phyloP scores from a whole-genome alignment of 305 asterid genomes.

The Fraxinus floribunda region DNA sequence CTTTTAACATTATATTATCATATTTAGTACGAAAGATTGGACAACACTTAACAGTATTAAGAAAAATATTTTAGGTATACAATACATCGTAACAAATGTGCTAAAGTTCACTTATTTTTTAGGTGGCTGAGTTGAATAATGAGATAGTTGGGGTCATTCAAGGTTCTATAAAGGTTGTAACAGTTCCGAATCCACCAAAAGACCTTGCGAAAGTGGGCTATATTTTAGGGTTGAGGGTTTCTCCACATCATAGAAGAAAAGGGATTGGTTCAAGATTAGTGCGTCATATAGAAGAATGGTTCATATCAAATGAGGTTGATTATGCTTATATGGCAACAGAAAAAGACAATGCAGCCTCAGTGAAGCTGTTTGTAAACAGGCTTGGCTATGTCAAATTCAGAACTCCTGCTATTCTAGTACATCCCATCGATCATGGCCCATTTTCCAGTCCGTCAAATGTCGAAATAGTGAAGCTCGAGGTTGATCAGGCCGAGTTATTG shows the following conservation, averaged over 20 bases:
- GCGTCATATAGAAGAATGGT: slow-evolving; percentile 39
- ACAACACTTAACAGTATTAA: neutral
- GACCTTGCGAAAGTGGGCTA: slow-evolving; percentile 36
- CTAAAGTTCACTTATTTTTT: neutral
- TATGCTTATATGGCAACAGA: slow-evolving; percentile 47
- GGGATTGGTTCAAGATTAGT: slow-evolving; percentile 34
- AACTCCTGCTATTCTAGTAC: slow-evolving; percentile 36
- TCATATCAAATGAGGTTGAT: slow-evolving; percentile 31
- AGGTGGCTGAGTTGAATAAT: slow-evolving; percentile 42
- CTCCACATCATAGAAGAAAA: slow-evolving; percentile 35
- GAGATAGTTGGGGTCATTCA: slow-evolving; percentile 41
- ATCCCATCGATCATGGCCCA: slow-evolving; percentile 15
- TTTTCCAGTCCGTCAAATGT: slow-evolving; percentile 18
- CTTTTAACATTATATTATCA: neutral
- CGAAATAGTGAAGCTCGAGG: slow-evolving; percentile 26
- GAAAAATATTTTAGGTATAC: neutral
- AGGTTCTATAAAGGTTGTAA: slow-evolving; percentile 36
- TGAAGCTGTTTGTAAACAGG: slow-evolving; percentile 28
- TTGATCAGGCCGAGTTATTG: slow-evolving; percentile 33
- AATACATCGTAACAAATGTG: neutral
- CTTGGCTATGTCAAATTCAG: slow-evolving; percentile 33
- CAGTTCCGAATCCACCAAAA: slow-evolving; percentile 21
- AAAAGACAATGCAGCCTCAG: slow-evolving; percentile 36
- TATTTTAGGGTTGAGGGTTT: slow-evolving; percentile 37
- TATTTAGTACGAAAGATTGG: no score